These are phyloP conservation scores for Jasminum sambac DNA, from an alignment of 257 asterid species.

Conservation along the genomic window DNA sequence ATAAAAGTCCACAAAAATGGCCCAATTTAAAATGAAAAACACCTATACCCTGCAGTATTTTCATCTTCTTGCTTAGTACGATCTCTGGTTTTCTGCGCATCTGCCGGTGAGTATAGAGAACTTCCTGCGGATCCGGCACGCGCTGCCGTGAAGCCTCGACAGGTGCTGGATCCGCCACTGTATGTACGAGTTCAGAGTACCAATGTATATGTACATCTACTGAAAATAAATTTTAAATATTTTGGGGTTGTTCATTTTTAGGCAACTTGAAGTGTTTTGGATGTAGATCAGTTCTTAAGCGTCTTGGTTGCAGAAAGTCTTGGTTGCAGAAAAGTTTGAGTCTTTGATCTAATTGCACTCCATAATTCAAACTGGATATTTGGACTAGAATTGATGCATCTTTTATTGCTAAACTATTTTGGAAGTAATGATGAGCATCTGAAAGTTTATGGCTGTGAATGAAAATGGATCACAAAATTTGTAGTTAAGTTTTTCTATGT, in stretches of 20 bases:
- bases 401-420: background rate
- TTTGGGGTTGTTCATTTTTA: background rate
- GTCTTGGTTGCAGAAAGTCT: background rate
- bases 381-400: slow-evolving; percentile 5
- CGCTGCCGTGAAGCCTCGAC: no score
- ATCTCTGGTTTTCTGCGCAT: no score
- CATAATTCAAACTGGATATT: slow-evolving; percentile 17
- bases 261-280: background rate
- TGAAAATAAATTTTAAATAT: background rate
- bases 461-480: background rate
- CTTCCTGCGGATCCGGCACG: no score
- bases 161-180: no score
- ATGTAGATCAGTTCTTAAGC: background rate
- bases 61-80: no score
- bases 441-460: slow-evolving; percentile 15
- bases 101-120: no score
- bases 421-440: slow-evolving; percentile 7
- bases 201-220: background rate
- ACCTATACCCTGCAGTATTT: no score
- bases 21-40: no score
- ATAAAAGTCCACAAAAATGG: no score
- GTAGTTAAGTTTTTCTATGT: slow-evolving; percentile 10
- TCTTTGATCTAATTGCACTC: slow-evolving; percentile 12
- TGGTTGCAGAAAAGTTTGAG: slow-evolving; percentile 6
- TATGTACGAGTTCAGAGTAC: background rate